A percentile compares a stretch with the other conserved stretches of the same genome.
Conservation (phyloP, 352 stramenopile species). For the Chrysophaeum taylorii region DNA sequence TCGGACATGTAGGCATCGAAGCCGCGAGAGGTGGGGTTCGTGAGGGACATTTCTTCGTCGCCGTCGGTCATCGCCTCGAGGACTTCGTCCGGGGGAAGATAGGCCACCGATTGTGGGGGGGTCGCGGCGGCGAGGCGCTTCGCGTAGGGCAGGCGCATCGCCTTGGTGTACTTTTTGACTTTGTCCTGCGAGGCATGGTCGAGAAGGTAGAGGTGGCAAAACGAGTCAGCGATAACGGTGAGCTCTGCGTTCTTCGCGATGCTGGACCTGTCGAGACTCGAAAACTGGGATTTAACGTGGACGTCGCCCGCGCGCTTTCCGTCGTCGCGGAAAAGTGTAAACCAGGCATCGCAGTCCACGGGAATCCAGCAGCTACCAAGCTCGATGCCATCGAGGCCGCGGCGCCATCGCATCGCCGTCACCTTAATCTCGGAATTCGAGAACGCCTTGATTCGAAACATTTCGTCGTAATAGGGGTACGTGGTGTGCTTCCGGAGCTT, state of each 20-base stretch:
- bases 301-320: neutral
- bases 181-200: neutral
- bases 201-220: conserved; percentile 23
- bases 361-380: neutral
- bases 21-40: neutral
- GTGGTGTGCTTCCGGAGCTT: conserved; percentile 23
- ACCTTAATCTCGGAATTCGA: neutral
- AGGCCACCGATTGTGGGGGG: neutral
- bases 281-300: neutral
- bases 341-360: neutral
- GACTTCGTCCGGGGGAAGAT: neutral
- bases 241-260: conserved; percentile 14
- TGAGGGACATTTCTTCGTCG: neutral
- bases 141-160: neutral
- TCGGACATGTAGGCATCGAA: conserved; percentile 12
- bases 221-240: conserved; percentile 16
- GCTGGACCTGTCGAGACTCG: neutral
- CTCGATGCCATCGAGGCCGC: conserved; percentile 18
- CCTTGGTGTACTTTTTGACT: conserved; percentile 1
- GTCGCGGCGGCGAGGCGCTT: neutral
- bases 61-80: neutral
- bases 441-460: conserved; percentile 1
- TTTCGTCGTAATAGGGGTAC: conserved; percentile 18
- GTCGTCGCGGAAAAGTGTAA: neutral
- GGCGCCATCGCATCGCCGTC: conserved; percentile 23